These are phyloP conservation scores for Anisodus acutangulus DNA, from an alignment of 257 asterid species.

Conservation along the genomic window DNA sequence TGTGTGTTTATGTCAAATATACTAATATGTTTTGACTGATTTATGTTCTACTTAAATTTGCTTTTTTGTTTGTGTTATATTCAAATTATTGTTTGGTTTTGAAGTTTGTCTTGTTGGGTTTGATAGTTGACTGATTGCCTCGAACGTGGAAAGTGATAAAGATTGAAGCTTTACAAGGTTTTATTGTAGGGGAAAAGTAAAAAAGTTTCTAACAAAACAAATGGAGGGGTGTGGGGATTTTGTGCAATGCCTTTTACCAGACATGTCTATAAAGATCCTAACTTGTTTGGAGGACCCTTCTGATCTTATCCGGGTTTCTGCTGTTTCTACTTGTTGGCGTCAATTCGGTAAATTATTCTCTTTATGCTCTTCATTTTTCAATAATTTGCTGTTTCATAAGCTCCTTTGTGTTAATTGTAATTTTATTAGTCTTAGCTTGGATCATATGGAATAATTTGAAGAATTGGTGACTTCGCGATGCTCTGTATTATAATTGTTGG, in stretches of 20 bases:
- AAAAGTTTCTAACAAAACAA: neutral
- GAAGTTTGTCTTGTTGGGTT: neutral
- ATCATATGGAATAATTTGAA: neutral
- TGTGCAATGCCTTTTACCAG: slow-evolving; percentile 61
- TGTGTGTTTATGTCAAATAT: too few species aligned
- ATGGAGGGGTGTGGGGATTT: slow-evolving; percentile 61
- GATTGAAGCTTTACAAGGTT: slow-evolving; percentile 21
- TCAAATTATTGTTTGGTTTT: neutral
- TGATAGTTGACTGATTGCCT: neutral
- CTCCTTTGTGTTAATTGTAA: slow-evolving; percentile 19
- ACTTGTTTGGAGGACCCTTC: slow-evolving; percentile 66
- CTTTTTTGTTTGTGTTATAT: neutral
- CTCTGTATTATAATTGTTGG: neutral
- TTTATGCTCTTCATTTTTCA: neutral
- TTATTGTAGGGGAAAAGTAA: neutral
- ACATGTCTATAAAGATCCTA: slow-evolving; percentile 59
- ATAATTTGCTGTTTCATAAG: neutral
- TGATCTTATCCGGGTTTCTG: slow-evolving; percentile 64
- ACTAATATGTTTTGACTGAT: neutral
- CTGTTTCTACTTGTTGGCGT: slow-evolving; percentile 81
- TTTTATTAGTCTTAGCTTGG: neutral
- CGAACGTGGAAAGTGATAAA: neutral
- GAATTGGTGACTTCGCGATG: neutral
- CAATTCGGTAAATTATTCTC: slow-evolving; percentile 57
- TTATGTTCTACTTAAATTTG: neutral